Evolutionary conservation across 164 flowering plant species (phyloP).

Genomic region (Dillenia turbinata): DNA sequence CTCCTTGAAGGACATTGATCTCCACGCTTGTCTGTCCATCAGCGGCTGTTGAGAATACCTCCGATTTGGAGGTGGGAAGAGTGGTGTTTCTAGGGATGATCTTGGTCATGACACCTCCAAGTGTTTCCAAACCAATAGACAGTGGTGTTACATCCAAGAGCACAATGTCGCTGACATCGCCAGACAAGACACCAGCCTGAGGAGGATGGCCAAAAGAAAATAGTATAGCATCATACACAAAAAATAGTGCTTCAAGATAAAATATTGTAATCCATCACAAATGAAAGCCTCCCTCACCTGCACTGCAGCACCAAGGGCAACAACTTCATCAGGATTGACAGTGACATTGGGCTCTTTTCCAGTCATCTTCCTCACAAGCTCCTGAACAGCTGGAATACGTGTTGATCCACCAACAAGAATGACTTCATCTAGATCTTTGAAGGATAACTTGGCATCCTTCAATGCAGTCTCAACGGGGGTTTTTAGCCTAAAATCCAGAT

Average conservation of each 20-base stretch:
- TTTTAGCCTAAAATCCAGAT: slow-evolving; percentile 34
- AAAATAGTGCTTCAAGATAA: neutral
- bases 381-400: slow-evolving; percentile 80
- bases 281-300: slow-evolving; percentile 37
- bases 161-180: slow-evolving; percentile 79
- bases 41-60: slow-evolving; percentile 80
- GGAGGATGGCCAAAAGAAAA: neutral
- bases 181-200: slow-evolving; percentile 76
- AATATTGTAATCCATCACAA: too few species aligned
- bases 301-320: slow-evolving; percentile 90
- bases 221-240: neutral
- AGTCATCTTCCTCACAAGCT: slow-evolving; percentile 66
- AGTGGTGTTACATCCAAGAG: slow-evolving; percentile 67
- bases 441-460: slow-evolving; percentile 72
- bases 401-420: slow-evolving; percentile 86
- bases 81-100: slow-evolving; percentile 71
- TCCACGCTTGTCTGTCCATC: slow-evolving; percentile 84
- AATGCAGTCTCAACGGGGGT: slow-evolving; percentile 63
- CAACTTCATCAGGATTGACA: slow-evolving; percentile 88
- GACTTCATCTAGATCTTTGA: slow-evolving; percentile 74
- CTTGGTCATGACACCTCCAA: slow-evolving; percentile 78
- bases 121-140: slow-evolving; percentile 66
- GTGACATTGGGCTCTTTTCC: slow-evolving; percentile 78
- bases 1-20: slow-evolving; percentile 81
- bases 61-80: slow-evolving; percentile 74